Conservation (phyloP, 2,329 filamentous ascomycete genomes). For the Phialocephala sp. region DNA sequence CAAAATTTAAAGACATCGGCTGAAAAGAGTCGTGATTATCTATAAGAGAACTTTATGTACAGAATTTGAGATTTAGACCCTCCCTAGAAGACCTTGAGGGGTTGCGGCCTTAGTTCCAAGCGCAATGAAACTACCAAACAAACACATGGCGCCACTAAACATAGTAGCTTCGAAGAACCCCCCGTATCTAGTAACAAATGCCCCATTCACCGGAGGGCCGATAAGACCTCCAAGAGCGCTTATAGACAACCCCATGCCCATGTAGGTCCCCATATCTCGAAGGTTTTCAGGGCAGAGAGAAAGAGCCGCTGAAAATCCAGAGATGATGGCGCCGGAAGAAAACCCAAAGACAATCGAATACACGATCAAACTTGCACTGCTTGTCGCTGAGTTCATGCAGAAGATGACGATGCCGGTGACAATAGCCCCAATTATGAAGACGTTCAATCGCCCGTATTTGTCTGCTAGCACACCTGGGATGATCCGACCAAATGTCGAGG, state of each 20-base stretch:
- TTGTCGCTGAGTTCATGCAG: conserved; percentile 1
- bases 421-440: conserved; percentile 42
- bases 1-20: too few species aligned
- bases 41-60: too few species aligned
- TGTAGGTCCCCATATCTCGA: conserved; percentile 51
- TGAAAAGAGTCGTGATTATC: too few species aligned
- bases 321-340: conserved; percentile 79
- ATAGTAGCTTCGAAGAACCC: conserved; percentile 46
- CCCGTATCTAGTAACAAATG: conserved; percentile 49
- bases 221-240: conserved; percentile 52
- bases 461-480: conserved; percentile 58
- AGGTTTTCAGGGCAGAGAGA: background rate
- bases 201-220: conserved; percentile 54
- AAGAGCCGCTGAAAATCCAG: conserved; percentile 52
- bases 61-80: background rate
- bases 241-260: conserved; percentile 56
- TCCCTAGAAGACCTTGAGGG: conserved; percentile 30
- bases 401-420: conserved; percentile 21
- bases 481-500: conserved; percentile 57
- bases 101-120: conserved; percentile 46
- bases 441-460: conserved; percentile 56
- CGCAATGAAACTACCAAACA: conserved; percentile 46
- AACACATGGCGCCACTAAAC: conserved; percentile 44
- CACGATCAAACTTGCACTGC: conserved; percentile 68
- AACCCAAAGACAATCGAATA: conserved; percentile 83